Conservation (phyloP, 176 grass and related monocot species). For the Cenchrus purpureus region DNA sequence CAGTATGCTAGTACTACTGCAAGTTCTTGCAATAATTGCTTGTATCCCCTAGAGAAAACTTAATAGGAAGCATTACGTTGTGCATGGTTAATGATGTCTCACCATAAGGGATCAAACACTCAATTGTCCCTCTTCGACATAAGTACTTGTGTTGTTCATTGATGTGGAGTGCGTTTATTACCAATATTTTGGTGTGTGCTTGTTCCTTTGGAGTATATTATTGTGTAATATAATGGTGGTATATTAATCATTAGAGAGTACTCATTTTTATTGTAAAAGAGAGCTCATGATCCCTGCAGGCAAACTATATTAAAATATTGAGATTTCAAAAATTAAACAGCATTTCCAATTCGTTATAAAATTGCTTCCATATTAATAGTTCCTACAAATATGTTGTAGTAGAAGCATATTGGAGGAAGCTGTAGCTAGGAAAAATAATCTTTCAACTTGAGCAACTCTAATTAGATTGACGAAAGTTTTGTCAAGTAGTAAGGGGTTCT, state of each 20-base stretch:
- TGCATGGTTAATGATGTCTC: slow-evolving; percentile 33
- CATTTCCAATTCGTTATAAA: not conserved
- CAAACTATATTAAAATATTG: too few relatives aligned
- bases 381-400: not conserved
- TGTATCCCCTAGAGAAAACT: slow-evolving; percentile 3
- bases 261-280: too few relatives aligned
- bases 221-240: not conserved
- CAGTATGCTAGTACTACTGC: not conserved
- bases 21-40: slow-evolving; percentile 10
- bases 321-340: not conserved
- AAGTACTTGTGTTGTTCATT: not conserved
- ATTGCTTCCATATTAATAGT: not conserved
- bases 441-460: not conserved
- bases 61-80: slow-evolving; percentile 15
- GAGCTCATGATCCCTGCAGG: too few relatives aligned
- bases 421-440: not conserved
- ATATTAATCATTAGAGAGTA: not conserved
- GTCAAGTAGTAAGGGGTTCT: not conserved
- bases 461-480: not conserved
- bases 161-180: slow-evolving; percentile 21
- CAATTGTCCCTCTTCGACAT: not conserved
- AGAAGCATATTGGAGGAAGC: not conserved
- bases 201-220: not conserved
- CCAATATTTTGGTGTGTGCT: not conserved
- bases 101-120: slow-evolving; percentile 14